phyloP scores from a whole-genome alignment of 2,329 filamentous ascomycete species.

The Zelopaecilomyces penicillatus region DNA sequence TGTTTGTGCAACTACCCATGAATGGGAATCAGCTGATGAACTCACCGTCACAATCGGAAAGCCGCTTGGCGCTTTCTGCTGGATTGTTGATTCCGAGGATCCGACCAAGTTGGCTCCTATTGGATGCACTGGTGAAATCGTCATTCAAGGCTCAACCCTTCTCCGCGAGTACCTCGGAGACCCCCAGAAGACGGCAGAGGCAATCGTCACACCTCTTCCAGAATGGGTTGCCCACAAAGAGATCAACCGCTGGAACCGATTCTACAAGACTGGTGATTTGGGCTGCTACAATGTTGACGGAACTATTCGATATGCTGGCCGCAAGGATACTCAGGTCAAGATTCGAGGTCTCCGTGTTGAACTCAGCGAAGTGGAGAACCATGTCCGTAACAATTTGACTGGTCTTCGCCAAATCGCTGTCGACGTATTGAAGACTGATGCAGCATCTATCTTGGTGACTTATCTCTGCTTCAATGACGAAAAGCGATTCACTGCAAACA shows the following conservation, averaged over 20 bases:
- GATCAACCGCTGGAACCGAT: not conserved
- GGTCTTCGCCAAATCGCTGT: conserved; percentile 3
- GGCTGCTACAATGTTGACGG: conserved; percentile 4
- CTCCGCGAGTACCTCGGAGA: not conserved
- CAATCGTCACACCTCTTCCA: conserved; percentile 38
- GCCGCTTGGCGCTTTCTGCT: not conserved
- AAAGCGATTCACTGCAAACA: not conserved
- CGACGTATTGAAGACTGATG: conserved; percentile 2
- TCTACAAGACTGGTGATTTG: not conserved
- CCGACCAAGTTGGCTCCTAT: not conserved
- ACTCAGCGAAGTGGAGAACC: conserved; percentile 7
- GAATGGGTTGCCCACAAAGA: conserved; percentile 28
- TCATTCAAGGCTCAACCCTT: not conserved
- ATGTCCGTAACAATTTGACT: not conserved
- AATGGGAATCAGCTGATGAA: not conserved
- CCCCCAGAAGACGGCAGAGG: not conserved
- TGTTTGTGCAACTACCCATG: not conserved
- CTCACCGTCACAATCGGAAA: not conserved
- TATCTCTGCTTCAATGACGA: conserved; percentile 3
- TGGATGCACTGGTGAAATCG: not conserved
- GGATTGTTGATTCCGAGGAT: not conserved
- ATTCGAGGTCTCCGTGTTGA: not conserved
- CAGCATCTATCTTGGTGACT: not conserved
- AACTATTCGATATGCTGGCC: not conserved
- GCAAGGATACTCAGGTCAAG: not conserved